Base-by-base conservation (phyloP, 495 filamentous ascomycete genomes). In the Thermochaetoides thermophila region DNA sequence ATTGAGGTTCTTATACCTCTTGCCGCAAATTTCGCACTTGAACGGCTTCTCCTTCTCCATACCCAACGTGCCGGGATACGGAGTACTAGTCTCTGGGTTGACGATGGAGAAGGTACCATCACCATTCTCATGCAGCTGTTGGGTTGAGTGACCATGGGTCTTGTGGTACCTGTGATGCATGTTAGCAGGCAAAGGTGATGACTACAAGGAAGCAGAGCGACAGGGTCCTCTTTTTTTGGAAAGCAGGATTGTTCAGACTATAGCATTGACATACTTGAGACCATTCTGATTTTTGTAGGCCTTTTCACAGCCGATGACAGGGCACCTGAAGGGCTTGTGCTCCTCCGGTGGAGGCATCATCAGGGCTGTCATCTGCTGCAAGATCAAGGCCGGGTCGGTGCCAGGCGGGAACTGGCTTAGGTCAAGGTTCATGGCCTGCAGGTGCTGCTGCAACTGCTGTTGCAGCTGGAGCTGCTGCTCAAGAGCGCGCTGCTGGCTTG, bases 1-100 rank as follows among this genome's bases (percentile, higher is more conserved):
- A 51, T 99, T 99, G 31, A 99, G 57, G 50, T 99, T 99, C 74
- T 99, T 99, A 64, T 99, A 99, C 16, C 89, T 77, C 63, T 99
- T 99, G 42, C 89, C 86, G 49, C 89, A 99, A 11, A 82, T 73
- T 31, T 95, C 84, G 56, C 89, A 99, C 49, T 83, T 81, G 58
- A 96, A 95, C 5, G 89, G 89, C 57, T 99, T 99, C 61, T 95
- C 85, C 55, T 96, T 99, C 60, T 99, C 89, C 91, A 99, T 99
- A 7, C 91, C 91, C 8, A 91, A 63, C 7, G 92, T 95, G 32
- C 91, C 91, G 1, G 89, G 87, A 40, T 95, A 96, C 1, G 89
- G 89, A 0, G 80, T 66, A 15, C 82, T 85, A 4, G 91, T 96
- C 42, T 93, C 82, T 0, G 89, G 91, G 47, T 99, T 92, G 31